These are phyloP conservation scores for Penicillium sp. DNA, from an alignment of 2,329 filamentous ascomycete genomes.

Conservation along the genomic window DNA sequence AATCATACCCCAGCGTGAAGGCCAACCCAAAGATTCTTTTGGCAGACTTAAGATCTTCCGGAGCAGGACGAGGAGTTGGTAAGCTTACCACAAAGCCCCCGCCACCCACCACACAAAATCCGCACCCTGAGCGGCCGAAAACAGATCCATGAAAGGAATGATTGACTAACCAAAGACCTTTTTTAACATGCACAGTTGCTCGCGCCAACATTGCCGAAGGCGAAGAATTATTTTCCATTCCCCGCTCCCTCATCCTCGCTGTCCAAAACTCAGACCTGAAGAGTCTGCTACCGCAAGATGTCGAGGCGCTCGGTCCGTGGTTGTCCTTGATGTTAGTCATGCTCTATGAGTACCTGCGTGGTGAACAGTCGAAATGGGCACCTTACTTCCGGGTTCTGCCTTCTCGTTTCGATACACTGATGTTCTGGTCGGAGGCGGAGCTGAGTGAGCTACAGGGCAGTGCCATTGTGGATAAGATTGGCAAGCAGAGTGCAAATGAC, in stretches of 20 bases:
- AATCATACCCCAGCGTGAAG: slow-evolving; percentile 49
- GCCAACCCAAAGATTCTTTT: slow-evolving; percentile 60
- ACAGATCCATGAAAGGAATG: slow-evolving; percentile 11
- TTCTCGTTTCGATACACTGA: slow-evolving; percentile 73
- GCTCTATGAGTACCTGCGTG: slow-evolving; percentile 69
- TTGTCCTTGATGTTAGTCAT: slow-evolving; percentile 71
- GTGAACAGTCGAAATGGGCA: slow-evolving; percentile 67
- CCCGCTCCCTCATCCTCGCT: slow-evolving; percentile 69
- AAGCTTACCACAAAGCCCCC: slow-evolving; percentile 34
- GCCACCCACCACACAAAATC: slow-evolving; percentile 22
- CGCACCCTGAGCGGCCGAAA: slow-evolving; percentile 8
- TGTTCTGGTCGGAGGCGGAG: slow-evolving; percentile 80
- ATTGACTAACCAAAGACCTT: slow-evolving; percentile 21
- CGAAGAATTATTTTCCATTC: slow-evolving; percentile 78
- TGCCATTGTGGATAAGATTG: slow-evolving; percentile 73
- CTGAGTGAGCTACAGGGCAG: slow-evolving; percentile 73
- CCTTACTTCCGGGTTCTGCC: slow-evolving; percentile 78
- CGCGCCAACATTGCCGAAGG: slow-evolving; percentile 68
- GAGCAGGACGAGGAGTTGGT: slow-evolving; percentile 65
- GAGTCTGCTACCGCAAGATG: slow-evolving; percentile 56
- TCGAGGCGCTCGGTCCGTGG: slow-evolving; percentile 53
- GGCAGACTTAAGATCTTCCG: slow-evolving; percentile 56
- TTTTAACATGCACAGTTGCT: slow-evolving; percentile 58
- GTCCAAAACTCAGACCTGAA: slow-evolving; percentile 70
- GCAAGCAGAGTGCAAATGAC: slow-evolving; percentile 68